Conservation (phyloP, 2,329 filamentous ascomycete genomes). For the Fusarium algeriense region DNA sequence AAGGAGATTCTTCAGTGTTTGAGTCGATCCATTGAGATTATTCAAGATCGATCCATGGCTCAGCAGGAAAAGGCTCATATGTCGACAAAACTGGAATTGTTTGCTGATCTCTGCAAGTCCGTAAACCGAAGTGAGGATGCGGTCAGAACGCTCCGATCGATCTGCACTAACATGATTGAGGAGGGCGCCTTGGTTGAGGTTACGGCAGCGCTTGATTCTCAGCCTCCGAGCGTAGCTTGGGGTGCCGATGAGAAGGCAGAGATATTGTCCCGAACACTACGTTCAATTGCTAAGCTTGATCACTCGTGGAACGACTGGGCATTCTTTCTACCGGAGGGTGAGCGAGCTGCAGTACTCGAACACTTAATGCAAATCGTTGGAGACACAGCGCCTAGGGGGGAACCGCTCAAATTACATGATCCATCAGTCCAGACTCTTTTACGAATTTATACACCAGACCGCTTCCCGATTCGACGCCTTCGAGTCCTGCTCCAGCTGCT, state of each 20-base stretch:
- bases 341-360: slow-evolving; percentile 70
- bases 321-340: slow-evolving; percentile 62
- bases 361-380: slow-evolving; percentile 67
- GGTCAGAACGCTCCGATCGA: slow-evolving; percentile 67
- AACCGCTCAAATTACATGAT: slow-evolving; percentile 58
- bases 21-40: slow-evolving; percentile 72
- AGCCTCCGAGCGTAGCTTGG: slow-evolving; percentile 68
- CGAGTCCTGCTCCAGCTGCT: slow-evolving; percentile 64
- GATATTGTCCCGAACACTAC: slow-evolving; percentile 69
- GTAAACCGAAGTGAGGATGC: slow-evolving; percentile 68
- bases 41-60: slow-evolving; percentile 64
- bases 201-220: slow-evolving; percentile 60
- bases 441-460: slow-evolving; percentile 62
- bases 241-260: slow-evolving; percentile 61
- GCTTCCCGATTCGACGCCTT: slow-evolving; percentile 65
- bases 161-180: slow-evolving; percentile 72
- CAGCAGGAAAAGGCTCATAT: slow-evolving; percentile 73
- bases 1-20: slow-evolving; percentile 67
- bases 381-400: slow-evolving; percentile 50
- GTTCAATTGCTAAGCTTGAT: slow-evolving; percentile 70
- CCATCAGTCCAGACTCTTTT: slow-evolving; percentile 62
- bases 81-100: slow-evolving; percentile 73
- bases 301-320: slow-evolving; percentile 69
- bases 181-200: slow-evolving; percentile 68
- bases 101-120: slow-evolving; percentile 71